These are phyloP conservation scores for Agrocybe praecox DNA, from an alignment of 768 basidiomycete genomes.

Conservation along the genomic window DNA sequence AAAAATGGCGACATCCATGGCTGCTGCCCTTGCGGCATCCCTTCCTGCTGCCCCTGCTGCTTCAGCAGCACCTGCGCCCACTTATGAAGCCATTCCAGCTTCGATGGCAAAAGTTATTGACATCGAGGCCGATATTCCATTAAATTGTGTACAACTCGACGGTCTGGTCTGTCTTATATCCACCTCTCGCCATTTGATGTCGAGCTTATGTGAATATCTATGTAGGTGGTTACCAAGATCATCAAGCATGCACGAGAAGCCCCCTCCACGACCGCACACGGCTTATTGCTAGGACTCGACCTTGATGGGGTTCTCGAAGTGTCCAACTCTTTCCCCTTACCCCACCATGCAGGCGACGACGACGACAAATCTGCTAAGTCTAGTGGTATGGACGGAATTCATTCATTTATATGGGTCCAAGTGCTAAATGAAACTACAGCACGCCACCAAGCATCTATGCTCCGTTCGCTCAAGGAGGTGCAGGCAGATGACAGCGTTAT, in stretches of 20 bases:
- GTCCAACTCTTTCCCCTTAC: slow-evolving; percentile 88
- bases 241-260: slow-evolving; percentile 89
- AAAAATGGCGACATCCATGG: slow-evolving; percentile 86
- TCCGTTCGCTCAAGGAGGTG: slow-evolving; percentile 87
- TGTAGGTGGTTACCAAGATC: slow-evolving; percentile 89
- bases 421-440: slow-evolving; percentile 37
- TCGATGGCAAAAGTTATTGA: slow-evolving; percentile 94
- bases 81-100: slow-evolving; percentile 86
- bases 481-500: slow-evolving; percentile 90
- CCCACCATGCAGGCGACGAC: slow-evolving; percentile 71
- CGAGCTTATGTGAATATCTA: slow-evolving; percentile 8
- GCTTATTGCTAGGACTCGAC: slow-evolving; percentile 89
- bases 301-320: slow-evolving; percentile 90
- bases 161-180: slow-evolving; percentile 60
- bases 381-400: slow-evolving; percentile 51
- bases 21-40: slow-evolving; percentile 87
- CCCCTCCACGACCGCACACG: slow-evolving; percentile 72
- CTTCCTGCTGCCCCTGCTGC: slow-evolving; percentile 67
- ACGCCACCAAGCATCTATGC: slow-evolving; percentile 84
- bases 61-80: slow-evolving; percentile 62
- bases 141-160: slow-evolving; percentile 82
- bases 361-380: slow-evolving; percentile 82
- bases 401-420: slow-evolving; percentile 2
- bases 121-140: slow-evolving; percentile 86
- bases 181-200: neutral